Base-by-base conservation (phyloP, 2,329 filamentous ascomycete species). In the Colletotrichum plurivorum region DNA sequence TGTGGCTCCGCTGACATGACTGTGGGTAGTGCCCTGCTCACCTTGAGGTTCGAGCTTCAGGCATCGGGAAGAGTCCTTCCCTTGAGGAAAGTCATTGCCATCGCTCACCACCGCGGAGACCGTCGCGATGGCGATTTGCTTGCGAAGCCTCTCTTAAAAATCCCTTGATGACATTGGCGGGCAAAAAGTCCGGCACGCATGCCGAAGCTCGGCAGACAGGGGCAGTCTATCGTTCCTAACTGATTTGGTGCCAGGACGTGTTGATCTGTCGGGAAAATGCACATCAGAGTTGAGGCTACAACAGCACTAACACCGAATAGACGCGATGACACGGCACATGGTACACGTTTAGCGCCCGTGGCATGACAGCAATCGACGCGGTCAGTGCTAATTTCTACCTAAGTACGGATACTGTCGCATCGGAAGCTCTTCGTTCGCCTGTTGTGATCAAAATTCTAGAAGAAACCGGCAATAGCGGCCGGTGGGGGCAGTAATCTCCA, bases 251-350 rank as follows among this genome's bases (percentile, higher is more conserved):
- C 22, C 62, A n/a, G 62, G 16, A 36, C 55, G 15, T 60, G 67
- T 55, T 61, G 62, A 67, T 69, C 67, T 39, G 15, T 52, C 62
- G 45, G 46, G 36, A 39, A 65, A 55, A 36, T 31, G 45, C 55
- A 67, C 43, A 46, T 43, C 67, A 56, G 45, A 66, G 51, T 66
- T 67, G 67, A 59, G 49, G 46, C 67, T 69, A 52, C 51, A 27
- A 27, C 52, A 39, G n/a, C 63, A 60, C 67, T 69, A 66, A 53
- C 43, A 27, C 51, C 55, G 16, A 61, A 60, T 39, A 55, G 43
- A 66, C 36, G 48, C 52, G 66, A 45, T 36, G 51, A 66, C 49
- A 36, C 49, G 54, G 61, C 61, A 66, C 62, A 49, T 60, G 7
- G 22, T 25, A 41, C 45, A 55, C 18, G n/a, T 51, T 66, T 5